phyloP scores from a whole-genome alignment of 192 early-diverging fungal genomes.

The Thamnidium elegans region DNA sequence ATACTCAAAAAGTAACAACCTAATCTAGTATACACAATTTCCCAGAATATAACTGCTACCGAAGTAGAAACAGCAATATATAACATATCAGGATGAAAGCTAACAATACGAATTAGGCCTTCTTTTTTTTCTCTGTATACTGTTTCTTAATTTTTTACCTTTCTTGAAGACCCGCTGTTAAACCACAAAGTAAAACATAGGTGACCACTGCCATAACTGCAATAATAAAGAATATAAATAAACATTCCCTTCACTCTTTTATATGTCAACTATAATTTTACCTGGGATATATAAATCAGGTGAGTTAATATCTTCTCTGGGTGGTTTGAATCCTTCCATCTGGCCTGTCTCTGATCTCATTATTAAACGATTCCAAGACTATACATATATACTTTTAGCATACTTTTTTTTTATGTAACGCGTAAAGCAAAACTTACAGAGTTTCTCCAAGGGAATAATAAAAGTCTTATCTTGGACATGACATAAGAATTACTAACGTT shows the following conservation, averaged over 20 bases:
- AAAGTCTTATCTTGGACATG: constrained; percentile 75
- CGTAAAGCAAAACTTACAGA: constrained; percentile 39
- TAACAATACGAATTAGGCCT: constrained; percentile 21
- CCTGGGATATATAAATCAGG: constrained; percentile 96
- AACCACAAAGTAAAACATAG: constrained; percentile 78
- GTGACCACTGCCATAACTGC: constrained; percentile 86
- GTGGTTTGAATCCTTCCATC: constrained; percentile 73
- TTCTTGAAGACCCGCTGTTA: constrained; percentile 56
- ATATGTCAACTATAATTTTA: constrained; percentile 16
- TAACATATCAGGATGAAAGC: constrained; percentile 85
- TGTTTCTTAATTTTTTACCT: constrained; percentile 36
- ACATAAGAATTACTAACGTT: constrained; percentile 96
- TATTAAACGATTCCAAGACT: constrained; percentile 78
- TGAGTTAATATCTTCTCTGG: constrained; percentile 90
- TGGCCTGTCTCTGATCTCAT: constrained; percentile 76
- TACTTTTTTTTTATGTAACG: too few relatives aligned
- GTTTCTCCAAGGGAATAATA: constrained; percentile 92
- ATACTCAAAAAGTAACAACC: constrained; percentile 88
- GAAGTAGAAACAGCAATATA: constrained; percentile 84
- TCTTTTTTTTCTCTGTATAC: not conserved
- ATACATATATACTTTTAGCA: not conserved
- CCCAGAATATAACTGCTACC: constrained; percentile 71
- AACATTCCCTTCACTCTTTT: not conserved
- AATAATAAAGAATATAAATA: too few relatives aligned
- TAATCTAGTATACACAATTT: constrained; percentile 81